Base-by-base conservation (phyloP, 1,284 basidiomycete genomes). In the Sanghuangporus baumii region DNA sequence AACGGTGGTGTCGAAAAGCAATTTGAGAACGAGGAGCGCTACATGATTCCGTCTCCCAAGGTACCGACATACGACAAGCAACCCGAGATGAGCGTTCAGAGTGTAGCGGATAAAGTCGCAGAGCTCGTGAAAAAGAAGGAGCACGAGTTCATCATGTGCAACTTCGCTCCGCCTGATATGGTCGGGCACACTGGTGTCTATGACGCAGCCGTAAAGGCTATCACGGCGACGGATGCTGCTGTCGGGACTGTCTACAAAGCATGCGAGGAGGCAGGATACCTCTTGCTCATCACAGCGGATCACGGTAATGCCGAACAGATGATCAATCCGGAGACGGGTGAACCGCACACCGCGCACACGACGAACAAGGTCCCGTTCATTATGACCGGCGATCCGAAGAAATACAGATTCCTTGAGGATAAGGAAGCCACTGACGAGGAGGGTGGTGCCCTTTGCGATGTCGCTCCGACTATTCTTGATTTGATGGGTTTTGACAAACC, bases 81-180 rank as follows among this genome's bases (percentile, higher is more conserved):
- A 67, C 94, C 93, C 5, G 84, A 87, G 71, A 96, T 96, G 93
- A 89, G 85, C 72, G 92, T 87, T 3, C 88, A 92, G 69, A 83
- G 77, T 51, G 94, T 96, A 11, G 93, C 93, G 0, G 89, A 94
- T 71, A 93, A 93, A 75, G 93, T 96, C 12, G 91, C 91, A 2
- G 88, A 93, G 74, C 79, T 93, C n/a, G 83, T 96, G 67, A 82
- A 81, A 71, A 76, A 79, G 67, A 75, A 80, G 63, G 79, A 87
- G 64, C 81, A 90, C 69, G 90, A 95, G 59, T 95, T 96, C 73
- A 83, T 96, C 66, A 96, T 96, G 93, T 95, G 93, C 79, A 96
- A 95, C 78, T 95, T 95, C 75, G 94, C 94, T 31, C 94, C 94
- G 55, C 94, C 94, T 14, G 94, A 96, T 73, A 96, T 96, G 94